Conservation (phyloP, 1,284 basidiomycete genomes). For the Pseudozyma hubeiensis region DNA sequence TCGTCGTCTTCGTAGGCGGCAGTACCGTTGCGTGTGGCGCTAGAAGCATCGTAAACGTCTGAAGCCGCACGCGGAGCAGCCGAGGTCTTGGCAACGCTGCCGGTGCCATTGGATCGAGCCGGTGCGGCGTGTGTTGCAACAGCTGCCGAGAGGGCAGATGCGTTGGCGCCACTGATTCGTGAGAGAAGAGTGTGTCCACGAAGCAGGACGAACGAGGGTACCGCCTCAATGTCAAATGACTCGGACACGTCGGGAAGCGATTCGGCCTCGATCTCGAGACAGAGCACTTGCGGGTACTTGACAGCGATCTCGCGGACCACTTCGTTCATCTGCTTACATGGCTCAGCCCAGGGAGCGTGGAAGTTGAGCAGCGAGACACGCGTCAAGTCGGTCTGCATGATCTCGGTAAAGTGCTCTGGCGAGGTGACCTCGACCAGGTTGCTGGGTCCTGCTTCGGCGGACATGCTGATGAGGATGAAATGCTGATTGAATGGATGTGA, state of each 20-base stretch:
- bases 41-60: constrained; percentile 46
- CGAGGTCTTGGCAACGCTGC: constrained; percentile 57
- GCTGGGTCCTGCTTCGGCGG: constrained; percentile 31
- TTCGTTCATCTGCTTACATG: constrained; percentile 67
- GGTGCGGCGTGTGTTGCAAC: constrained; percentile 72
- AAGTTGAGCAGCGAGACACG: constrained; percentile 67
- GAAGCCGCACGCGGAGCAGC: constrained; percentile 56
- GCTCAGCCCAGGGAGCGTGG: constrained; percentile 68
- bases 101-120: constrained; percentile 66
- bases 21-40: constrained; percentile 21
- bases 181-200: constrained; percentile 88
- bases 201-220: constrained; percentile 87
- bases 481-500: background rate
- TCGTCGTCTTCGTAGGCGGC: constrained; percentile 33
- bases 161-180: constrained; percentile 85
- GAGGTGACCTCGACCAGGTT: constrained; percentile 64
- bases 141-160: constrained; percentile 76
- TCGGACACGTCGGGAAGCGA: constrained; percentile 87
- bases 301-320: constrained; percentile 73
- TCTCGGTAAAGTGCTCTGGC: constrained; percentile 61
- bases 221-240: constrained; percentile 90
- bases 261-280: constrained; percentile 94
- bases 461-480: constrained; percentile 10
- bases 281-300: constrained; percentile 78
- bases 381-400: constrained; percentile 63